Evolutionary conservation across 2,329 filamentous ascomycete species (phyloP).

Genomic region (Colletotrichum sp.): DNA sequence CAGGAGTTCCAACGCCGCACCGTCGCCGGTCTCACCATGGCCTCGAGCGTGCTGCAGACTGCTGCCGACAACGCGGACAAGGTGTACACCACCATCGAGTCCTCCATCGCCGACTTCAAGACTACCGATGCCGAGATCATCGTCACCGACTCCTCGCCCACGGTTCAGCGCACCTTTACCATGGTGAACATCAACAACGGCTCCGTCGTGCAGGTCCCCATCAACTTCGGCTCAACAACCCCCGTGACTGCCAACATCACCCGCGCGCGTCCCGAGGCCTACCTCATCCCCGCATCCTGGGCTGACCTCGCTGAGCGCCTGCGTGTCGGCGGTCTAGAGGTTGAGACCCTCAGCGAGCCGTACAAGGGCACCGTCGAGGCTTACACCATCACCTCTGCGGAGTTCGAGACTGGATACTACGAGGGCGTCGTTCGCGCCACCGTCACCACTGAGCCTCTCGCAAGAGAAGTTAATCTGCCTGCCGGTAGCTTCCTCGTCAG

Average conservation of each 20-base stretch:
- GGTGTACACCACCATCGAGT: conserved; percentile 30
- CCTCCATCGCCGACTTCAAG: conserved; percentile 30
- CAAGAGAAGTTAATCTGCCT: conserved; percentile 26
- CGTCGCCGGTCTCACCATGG: conserved; percentile 31
- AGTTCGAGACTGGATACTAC: conserved; percentile 28
- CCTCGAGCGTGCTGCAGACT: conserved; percentile 31
- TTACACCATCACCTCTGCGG: conserved; percentile 26
- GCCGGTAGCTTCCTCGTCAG: conserved; percentile 33
- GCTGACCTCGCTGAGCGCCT: conserved; percentile 30
- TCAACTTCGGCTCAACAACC: conserved; percentile 32
- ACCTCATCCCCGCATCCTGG: conserved; percentile 34
- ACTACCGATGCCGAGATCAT: conserved; percentile 28
- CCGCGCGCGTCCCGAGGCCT: conserved; percentile 30
- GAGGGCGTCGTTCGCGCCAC: conserved; percentile 31
- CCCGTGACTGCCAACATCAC: conserved; percentile 31
- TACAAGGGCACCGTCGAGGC: conserved; percentile 33
- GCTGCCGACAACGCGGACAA: conserved; percentile 33
- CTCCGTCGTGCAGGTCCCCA: conserved; percentile 29
- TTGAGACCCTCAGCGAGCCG: conserved; percentile 25
- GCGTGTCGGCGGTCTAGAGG: conserved; percentile 26
- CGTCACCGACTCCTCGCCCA: conserved; percentile 29
- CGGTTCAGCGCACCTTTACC: conserved; percentile 23
- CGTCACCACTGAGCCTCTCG: conserved; percentile 22
- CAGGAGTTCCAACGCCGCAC: conserved; percentile 36
- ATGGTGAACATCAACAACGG: conserved; percentile 32